Evolutionary conservation across 495 filamentous ascomycete genomes (phyloP), one percentile per base, ranked within the genome.

Genomic region (Aspergillus bridgeri): DNA sequence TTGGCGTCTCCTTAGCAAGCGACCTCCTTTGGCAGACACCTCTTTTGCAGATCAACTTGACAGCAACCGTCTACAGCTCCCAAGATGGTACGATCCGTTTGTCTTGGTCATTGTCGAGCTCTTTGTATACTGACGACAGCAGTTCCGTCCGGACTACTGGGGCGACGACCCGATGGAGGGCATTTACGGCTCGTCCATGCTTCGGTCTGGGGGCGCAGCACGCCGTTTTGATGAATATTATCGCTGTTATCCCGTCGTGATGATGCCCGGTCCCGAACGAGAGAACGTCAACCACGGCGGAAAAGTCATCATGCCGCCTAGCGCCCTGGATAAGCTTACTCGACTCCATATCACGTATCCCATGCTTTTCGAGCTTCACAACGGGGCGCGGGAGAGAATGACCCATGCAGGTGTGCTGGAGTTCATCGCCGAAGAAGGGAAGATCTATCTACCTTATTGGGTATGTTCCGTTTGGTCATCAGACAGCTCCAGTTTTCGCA

Each of bases 331-430:
- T 75, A 98, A 96, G 71, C 86, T 98, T 59, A 95, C 93, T 1
- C 79, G 90, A 61, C 79, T 98, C n/a, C 94, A 98, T 72, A 95
- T 98, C 59, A 91, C 94, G 60, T 98, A 96, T 76, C 94, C 94
- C 0, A 95, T 98, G 82, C 82, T 98, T 57, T 93, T 98, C 69
- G 92, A 98, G 82, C 80, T 98, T 27, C 85, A 87, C 56, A 98
- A 98, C 70, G 92, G 92, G 4, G 82, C 86, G 19, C 87, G 85
- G 67, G 85, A 86, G 17, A 86, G 78, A 61, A 84, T 85, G 68
- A 90, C 91, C 21, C 95, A 98, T 74, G 92, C 89, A 6, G 94
- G 94, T 75, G 95, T 98, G 48, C 73, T 98, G 59, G 94, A 98
- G 68, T 98, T 98, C 68, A 92, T 96, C 55, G 94, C 94, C 9